These are phyloP conservation scores for Pythium sp. DNA, from an alignment of 352 stramenopile species.

Conservation along the genomic window DNA sequence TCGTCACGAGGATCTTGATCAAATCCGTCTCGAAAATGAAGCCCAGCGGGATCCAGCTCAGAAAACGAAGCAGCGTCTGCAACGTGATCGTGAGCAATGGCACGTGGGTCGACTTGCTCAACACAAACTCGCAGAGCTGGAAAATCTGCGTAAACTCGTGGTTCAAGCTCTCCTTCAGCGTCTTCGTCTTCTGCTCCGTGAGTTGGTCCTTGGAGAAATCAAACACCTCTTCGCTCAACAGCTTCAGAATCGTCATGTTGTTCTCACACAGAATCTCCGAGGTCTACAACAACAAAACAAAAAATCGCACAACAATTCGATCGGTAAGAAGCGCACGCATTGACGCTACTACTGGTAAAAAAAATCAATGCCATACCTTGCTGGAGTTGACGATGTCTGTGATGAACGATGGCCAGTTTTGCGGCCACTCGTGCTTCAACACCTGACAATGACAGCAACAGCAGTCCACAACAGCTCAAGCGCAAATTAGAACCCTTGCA, in stretches of 20 bases:
- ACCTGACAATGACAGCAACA: slow-evolving; percentile 47
- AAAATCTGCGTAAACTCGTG: slow-evolving; percentile 99
- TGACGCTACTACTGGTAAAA: neutral
- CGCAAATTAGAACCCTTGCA: neutral
- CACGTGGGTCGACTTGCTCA: slow-evolving; percentile 92
- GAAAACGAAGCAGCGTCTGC: slow-evolving; percentile 96
- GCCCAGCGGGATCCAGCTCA: slow-evolving; percentile 98
- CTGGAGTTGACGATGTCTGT: slow-evolving; percentile 93
- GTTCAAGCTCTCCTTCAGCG: slow-evolving; percentile 97
- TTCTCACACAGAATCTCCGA: slow-evolving; percentile 99
- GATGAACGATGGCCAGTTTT: slow-evolving; percentile 99
- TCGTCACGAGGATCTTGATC: slow-evolving; percentile 94
- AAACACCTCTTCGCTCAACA: slow-evolving; percentile 99
- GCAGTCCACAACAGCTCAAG: neutral
- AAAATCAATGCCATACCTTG: slow-evolving; percentile 40
- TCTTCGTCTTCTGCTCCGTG: slow-evolving; percentile 97
- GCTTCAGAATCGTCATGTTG: slow-evolving; percentile 99
- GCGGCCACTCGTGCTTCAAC: slow-evolving; percentile 99
- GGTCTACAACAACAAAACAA: slow-evolving; percentile 51
- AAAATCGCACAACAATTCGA: neutral
- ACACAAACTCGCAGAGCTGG: slow-evolving; percentile 97
- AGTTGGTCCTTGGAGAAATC: slow-evolving; percentile 99
- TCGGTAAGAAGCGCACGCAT: neutral
- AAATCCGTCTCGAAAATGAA: slow-evolving; percentile 99
- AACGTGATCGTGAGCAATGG: slow-evolving; percentile 95